Conservation (phyloP, 768 basidiomycete genomes). For the Termitomyces eurrhizus region DNA sequence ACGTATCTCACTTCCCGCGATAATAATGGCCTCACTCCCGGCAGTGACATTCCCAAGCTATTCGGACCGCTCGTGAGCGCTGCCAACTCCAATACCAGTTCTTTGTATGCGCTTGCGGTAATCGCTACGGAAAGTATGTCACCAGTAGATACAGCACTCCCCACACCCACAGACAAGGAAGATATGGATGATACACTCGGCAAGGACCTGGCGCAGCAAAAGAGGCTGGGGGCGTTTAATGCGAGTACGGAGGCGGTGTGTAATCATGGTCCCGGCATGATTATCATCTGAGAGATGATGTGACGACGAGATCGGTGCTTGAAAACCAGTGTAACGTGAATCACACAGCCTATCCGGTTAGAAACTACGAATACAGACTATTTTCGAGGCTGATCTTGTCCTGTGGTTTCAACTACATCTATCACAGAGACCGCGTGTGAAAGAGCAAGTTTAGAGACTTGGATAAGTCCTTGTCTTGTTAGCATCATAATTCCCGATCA, state of each 20-base stretch:
- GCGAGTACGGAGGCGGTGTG: slow-evolving; percentile 19
- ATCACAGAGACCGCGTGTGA: neutral
- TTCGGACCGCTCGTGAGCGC: slow-evolving; percentile 20
- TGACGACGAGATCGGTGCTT: neutral
- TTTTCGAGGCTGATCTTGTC: neutral
- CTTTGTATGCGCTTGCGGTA: slow-evolving; percentile 22
- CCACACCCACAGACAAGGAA: slow-evolving; percentile 26
- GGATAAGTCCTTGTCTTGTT: neutral
- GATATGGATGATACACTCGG: slow-evolving; percentile 4
- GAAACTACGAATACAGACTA: neutral
- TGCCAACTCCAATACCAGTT: slow-evolving; percentile 18
- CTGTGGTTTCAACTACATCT: neutral
- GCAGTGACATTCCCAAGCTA: slow-evolving; percentile 23
- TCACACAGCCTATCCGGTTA: neutral
- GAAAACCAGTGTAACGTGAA: neutral
- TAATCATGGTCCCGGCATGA: slow-evolving; percentile 8
- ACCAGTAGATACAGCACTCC: slow-evolving; percentile 24
- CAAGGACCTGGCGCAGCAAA: slow-evolving; percentile 13
- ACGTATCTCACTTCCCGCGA: slow-evolving; percentile 25
- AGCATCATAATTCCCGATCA: neutral
- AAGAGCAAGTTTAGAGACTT: neutral
- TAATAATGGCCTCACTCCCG: slow-evolving; percentile 21
- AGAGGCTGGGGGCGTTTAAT: slow-evolving; percentile 12
- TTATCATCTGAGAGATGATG: slow-evolving; percentile 1
- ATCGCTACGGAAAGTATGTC: slow-evolving; percentile 20